Evolutionary conservation across 2,329 filamentous ascomycete genomes (phyloP).

Genomic region (Scytalidium sp.): DNA sequence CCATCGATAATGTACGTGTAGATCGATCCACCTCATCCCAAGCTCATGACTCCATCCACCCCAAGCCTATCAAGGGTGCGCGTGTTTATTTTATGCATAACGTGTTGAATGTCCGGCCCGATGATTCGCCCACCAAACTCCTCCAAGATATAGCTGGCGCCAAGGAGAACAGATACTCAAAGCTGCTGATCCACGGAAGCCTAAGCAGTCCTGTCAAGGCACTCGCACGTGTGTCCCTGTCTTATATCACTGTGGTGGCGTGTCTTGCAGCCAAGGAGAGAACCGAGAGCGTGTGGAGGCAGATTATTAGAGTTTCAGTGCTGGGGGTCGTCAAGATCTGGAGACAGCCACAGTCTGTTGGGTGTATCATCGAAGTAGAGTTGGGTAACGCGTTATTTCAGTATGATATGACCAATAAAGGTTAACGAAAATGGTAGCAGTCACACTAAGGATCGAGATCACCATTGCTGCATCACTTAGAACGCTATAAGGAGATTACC

Average conservation of each 20-base stretch:
- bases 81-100: constrained; percentile 28
- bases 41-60: constrained; percentile 35
- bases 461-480: too few species aligned
- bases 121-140: constrained; percentile 9
- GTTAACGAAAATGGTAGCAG: too few species aligned
- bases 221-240: constrained; percentile 25
- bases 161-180: constrained; percentile 34
- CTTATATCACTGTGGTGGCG: constrained; percentile 34
- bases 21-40: constrained; percentile 24
- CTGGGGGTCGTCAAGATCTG: constrained; percentile 14
- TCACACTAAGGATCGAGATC: too few species aligned
- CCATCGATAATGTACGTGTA: too few species aligned
- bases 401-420: too few species aligned
- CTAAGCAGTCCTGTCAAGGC: constrained; percentile 29
- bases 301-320: constrained; percentile 15
- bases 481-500: too few species aligned
- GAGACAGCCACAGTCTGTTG: background rate
- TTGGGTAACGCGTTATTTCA: too few species aligned
- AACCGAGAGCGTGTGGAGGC: constrained; percentile 28
- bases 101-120: constrained; percentile 32
- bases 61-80: constrained; percentile 37
- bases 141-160: constrained; percentile 20
- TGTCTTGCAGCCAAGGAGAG: constrained; percentile 29
- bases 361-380: constrained; percentile 12
- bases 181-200: constrained; percentile 34